Conservation (phyloP, 208 protist species). For the Trichomonas gallinae region DNA sequence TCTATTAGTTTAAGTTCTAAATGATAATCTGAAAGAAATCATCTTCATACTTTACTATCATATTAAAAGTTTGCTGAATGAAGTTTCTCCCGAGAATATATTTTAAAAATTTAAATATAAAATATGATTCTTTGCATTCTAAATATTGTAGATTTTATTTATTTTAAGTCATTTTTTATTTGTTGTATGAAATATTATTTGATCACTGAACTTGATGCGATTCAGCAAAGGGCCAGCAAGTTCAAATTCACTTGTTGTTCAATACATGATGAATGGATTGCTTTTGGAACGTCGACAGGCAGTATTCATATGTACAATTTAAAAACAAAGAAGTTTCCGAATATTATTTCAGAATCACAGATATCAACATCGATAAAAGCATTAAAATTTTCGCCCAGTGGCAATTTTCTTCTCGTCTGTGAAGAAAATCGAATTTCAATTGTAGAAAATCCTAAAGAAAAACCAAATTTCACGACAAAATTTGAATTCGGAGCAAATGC, state of each 20-base stretch:
- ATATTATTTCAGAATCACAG: not conserved
- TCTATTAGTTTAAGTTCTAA: no score
- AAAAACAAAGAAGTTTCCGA: not conserved
- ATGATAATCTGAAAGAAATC: no score
- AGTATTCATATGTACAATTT: not conserved
- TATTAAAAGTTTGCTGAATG: no score
- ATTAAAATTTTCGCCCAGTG: not conserved
- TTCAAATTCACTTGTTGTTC: not conserved
- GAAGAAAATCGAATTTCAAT: not conserved
- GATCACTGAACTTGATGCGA: not conserved
- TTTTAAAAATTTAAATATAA: no score
- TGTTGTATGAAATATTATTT: not conserved
- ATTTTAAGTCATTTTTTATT: no score
- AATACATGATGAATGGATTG: not conserved
- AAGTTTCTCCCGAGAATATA: no score
- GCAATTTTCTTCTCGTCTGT: not conserved
- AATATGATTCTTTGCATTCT: no score
- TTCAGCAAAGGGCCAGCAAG: not conserved
- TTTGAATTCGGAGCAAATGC: not conserved
- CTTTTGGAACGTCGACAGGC: not conserved
- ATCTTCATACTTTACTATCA: no score
- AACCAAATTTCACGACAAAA: not conserved
- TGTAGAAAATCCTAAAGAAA: not conserved
- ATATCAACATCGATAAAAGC: not conserved
- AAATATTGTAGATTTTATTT: no score